phyloP scores from a whole-genome alignment of 2,329 filamentous ascomycete species.

The Penicillium polonicum region DNA sequence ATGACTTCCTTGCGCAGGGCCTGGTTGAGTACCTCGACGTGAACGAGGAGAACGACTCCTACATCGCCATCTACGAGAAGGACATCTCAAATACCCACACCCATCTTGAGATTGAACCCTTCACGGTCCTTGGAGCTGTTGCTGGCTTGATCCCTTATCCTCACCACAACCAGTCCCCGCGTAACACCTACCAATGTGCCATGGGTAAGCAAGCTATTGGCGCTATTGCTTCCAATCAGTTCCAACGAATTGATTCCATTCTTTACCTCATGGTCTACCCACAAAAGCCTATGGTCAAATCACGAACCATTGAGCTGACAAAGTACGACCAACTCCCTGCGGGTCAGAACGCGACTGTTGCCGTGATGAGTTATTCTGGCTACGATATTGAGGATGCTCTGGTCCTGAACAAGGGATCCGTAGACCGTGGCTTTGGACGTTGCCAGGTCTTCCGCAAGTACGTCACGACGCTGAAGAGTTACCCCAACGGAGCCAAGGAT shows the following conservation, averaged over 20 bases:
- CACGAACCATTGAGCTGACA: constrained; percentile 91
- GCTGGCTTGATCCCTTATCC: constrained; percentile 96
- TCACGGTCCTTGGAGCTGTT: constrained; percentile 92
- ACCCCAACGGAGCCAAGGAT: constrained; percentile 73
- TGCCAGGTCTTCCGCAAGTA: constrained; percentile 99
- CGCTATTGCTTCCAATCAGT: constrained; percentile 96
- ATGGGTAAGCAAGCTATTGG: constrained; percentile 99
- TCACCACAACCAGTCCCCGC: constrained; percentile 96
- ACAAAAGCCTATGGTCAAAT: constrained; percentile 96
- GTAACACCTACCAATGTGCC: constrained; percentile 98
- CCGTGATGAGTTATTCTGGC: constrained; percentile 98
- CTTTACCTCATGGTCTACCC: constrained; percentile 97
- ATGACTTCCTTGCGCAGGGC: constrained; percentile 86
- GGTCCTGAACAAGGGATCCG: constrained; percentile 92
- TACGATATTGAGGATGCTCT: constrained; percentile 99
- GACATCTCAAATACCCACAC: constrained; percentile 82
- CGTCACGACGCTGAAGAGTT: constrained; percentile 79
- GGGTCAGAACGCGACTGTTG: constrained; percentile 94
- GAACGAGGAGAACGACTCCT: constrained; percentile 95
- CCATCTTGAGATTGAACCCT: constrained; percentile 96
- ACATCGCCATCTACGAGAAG: constrained; percentile 85
- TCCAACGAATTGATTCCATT: constrained; percentile 92
- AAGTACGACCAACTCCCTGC: constrained; percentile 97
- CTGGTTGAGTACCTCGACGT: constrained; percentile 96
- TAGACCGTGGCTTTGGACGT: constrained; percentile 90